These are phyloP conservation scores for Mycena kentingensis DNA, from an alignment of 768 basidiomycete species.

Conservation along the genomic window DNA sequence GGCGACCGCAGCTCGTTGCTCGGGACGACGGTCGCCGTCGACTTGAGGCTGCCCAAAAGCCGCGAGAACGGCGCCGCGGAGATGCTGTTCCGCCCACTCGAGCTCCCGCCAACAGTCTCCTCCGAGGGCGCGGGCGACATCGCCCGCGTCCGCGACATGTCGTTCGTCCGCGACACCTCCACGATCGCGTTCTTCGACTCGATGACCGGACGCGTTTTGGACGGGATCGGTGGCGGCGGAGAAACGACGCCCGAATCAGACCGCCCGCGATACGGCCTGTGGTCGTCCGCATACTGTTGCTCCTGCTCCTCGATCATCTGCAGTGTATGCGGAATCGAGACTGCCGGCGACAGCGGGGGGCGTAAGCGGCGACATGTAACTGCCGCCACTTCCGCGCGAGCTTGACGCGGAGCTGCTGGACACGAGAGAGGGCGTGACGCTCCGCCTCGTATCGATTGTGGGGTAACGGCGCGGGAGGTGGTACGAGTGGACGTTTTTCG, in stretches of 20 bases:
- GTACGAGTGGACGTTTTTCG: conserved; percentile 3
- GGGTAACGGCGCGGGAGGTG: conserved; percentile 20
- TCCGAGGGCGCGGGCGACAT: conserved; percentile 22
- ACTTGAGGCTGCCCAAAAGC: conserved; percentile 25
- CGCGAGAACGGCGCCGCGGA: conserved; percentile 25
- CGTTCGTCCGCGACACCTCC: neutral
- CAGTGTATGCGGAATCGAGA: conserved; percentile 3
- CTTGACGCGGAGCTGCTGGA: conserved; percentile 8
- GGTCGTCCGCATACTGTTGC: conserved; percentile 4
- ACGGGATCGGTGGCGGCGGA: neutral
- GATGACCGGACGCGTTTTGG: conserved; percentile 1
- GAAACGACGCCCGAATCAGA: neutral
- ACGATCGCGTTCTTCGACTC: conserved; percentile 7
- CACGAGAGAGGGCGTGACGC: conserved; percentile 11
- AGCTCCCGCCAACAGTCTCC: conserved; percentile 20
- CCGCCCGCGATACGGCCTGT: neutral
- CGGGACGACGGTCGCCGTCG: neutral
- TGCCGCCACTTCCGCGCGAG: conserved; percentile 1
- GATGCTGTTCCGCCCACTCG: conserved; percentile 16
- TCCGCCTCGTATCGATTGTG: conserved; percentile 5
- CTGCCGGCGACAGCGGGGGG: conserved; percentile 17
- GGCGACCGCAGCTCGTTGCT: conserved; percentile 9
- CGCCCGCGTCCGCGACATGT: neutral
- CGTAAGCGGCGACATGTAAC: conserved; percentile 8
- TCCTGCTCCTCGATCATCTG: conserved; percentile 20